Base-by-base conservation (phyloP, 768 basidiomycete species). In the Guyanaporus albipodus region DNA sequence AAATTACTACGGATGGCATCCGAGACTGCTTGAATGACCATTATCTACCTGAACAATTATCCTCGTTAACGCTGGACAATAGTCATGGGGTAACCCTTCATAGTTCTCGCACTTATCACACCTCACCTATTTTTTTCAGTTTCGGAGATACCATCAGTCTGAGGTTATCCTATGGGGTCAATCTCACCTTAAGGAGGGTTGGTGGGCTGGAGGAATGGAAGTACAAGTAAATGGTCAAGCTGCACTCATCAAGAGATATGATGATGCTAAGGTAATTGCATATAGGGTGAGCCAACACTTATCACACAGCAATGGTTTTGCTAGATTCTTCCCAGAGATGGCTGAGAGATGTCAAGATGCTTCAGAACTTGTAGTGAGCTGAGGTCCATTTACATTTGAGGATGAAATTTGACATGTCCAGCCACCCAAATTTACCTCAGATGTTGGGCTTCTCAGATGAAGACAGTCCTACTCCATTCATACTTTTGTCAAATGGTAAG, bases 391-490 rank as follows among this genome's bases (percentile, higher is more conserved):
- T n/a, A n/a, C n/a, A n/a, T n/a, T 38, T 18, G 27, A 18, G 15
- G 9, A 18, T 15, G 17, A 11, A 7, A 7, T 18, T 6, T 34
- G 29, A 51, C 4, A 7, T 27, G 15, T 24, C 14, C 31, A 77
- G 77, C 49, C 77, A 78, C 46, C 74, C 77, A 15, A 78, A 75
- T 52, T 58, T 79, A 19, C 77, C 78, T 0, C 76, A 78, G 54
- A 71, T 80, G 68, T 49, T 76, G 7, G 77, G 78, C 2, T 74
- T 74, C 52, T 78, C 76, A 0, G 60, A 70, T 12, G 70, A 71
- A 14, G 64, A 70, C 28, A 61, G 71, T 0, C 69, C 69, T 2
- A 75, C 73, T 0, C 77, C 75, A 0, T 79, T 79, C 50, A 74
- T 79, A 41, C 49, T 79, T n/a, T 56, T 79, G 18, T 74, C 76